Base-by-base conservation (phyloP, 768 basidiomycete species). In the Vishniacozyma victoriae region DNA sequence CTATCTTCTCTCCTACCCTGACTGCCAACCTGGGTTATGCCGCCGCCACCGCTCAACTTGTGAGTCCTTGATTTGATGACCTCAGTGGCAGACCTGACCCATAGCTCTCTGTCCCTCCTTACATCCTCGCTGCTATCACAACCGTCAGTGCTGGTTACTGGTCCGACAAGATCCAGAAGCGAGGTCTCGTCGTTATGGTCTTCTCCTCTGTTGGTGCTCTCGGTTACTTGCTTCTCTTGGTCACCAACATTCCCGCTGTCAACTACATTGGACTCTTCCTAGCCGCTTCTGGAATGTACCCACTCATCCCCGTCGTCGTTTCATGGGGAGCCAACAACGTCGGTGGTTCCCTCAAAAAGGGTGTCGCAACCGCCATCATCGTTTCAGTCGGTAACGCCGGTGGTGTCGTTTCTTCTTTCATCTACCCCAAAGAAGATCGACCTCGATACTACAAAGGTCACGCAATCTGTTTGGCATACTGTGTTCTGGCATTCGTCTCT, bases 11-110 rank as follows among this genome's bases (percentile, higher is more conserved):
- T 4, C 60, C 60, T 6, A 58, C 56, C n/a, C 35, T 62, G 18
- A 58, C 55, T 15, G 56, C 56, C 48, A 55, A 57, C 42, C 38
- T 63, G 29, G 61, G 61, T 7, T 63, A 59, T 52, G 53, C 52
- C 16, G 61, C 57, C 18, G 61, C 54, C 19, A 54, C 44, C 24
- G 61, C 61, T 25, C 57, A 63, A 35, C 50, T 61, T 19, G 51
- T 60, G 41, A 26, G 52, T 54, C 29, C 9, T 33, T 33, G 29
- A n/a, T 33, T 33, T n/a, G n/a, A 33, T 9, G 29, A 33, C n/a
- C n/a, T 33, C n/a, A 9, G 29, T n/a, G n/a, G n/a, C n/a, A n/a
- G n/a, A n/a, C 9, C n/a, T 33, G 29, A 33, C 29, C n/a, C n/a
- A 9, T 22, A 41, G 39, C 22, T 48, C 43, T 51, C 52, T 9